Base-by-base conservation (phyloP, 768 basidiomycete species). In the Lepiota brunneoincarnata region DNA sequence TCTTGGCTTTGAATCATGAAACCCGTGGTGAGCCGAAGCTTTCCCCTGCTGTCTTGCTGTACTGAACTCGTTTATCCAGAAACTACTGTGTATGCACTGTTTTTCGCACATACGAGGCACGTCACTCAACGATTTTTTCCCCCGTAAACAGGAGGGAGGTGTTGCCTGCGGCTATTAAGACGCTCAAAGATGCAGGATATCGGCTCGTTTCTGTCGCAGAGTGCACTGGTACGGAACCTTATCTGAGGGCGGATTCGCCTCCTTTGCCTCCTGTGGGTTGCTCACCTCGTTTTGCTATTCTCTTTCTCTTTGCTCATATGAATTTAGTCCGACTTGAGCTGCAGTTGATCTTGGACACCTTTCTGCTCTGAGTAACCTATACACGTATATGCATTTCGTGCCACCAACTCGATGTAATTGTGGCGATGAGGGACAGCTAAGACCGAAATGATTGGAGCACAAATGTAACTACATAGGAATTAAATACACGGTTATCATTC, bases 1-100 rank as follows among this genome's bases (percentile, higher is more conserved):
- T 73, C 48, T 58, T 75, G 20, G 58, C 74, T 34, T 64, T 75
- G 38, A 73, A 73, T 51, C 74, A 75, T 46, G 72, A 74, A 43
- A 50, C 54, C 24, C 48, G 50, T n/a, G 64, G 69, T 71, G 40
- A 18, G 67, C 20, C 26, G 23, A 12, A 34, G 24, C 2, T 6
- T 17, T 3, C 4, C 10, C 14, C 2, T 24, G 6, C 20, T n/a
- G 6, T 40, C 20, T 28, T 36, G 12, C 21, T 41, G 34, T 6
- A 15, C 17, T 31, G 38, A 50, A n/a, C 38, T 21, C 7, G 36
- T 51, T 60, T 1, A 31, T 31, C 11, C 28, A 50, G 67, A 44
- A 37, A 20, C 43, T 9, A 59, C 51, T 9, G 51, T 49, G 58
- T 59, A 40, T 9, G 54, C 45, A 1, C 4, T 40, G 15, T 35